Conservation (phyloP, 345 rosid species). For the Eucalyptus marginata region DNA sequence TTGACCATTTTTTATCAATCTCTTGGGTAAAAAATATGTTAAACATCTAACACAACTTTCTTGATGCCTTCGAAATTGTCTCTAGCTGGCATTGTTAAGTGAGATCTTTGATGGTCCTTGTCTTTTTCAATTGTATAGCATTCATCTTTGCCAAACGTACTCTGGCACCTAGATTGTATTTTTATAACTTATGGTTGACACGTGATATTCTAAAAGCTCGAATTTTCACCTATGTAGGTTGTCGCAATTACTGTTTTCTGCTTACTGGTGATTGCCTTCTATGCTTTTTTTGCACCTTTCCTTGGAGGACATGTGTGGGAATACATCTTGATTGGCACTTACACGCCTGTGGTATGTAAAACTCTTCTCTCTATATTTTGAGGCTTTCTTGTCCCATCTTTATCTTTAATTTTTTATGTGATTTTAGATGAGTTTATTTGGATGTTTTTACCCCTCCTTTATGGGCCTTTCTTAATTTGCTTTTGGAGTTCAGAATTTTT, state of each 20-base stretch:
- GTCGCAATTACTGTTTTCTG: constrained; percentile 96
- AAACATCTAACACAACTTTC: background rate
- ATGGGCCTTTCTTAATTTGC: background rate
- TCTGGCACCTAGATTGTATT: background rate
- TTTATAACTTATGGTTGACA: background rate
- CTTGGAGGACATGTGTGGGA: constrained; percentile 92
- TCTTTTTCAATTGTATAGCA: background rate
- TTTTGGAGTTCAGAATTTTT: background rate
- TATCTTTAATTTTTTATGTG: background rate
- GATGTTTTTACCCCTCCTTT: background rate
- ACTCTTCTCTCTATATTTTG: background rate
- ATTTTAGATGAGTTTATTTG: background rate
- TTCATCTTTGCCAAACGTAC: background rate
- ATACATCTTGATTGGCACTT: constrained; percentile 48
- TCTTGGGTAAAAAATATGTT: background rate
- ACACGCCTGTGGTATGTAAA: constrained; percentile 87
- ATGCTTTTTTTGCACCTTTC: constrained; percentile 94
- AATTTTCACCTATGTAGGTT: constrained; percentile 40
- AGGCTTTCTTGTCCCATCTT: background rate
- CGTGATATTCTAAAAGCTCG: background rate
- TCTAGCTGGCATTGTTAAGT: background rate
- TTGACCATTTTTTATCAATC: background rate
- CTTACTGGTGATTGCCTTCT: constrained; percentile 80
- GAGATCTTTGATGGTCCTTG: background rate
- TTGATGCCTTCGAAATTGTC: background rate